These are phyloP conservation scores for Nannizzia gypsea DNA, from an alignment of 2,329 filamentous ascomycete genomes.

Conservation along the genomic window DNA sequence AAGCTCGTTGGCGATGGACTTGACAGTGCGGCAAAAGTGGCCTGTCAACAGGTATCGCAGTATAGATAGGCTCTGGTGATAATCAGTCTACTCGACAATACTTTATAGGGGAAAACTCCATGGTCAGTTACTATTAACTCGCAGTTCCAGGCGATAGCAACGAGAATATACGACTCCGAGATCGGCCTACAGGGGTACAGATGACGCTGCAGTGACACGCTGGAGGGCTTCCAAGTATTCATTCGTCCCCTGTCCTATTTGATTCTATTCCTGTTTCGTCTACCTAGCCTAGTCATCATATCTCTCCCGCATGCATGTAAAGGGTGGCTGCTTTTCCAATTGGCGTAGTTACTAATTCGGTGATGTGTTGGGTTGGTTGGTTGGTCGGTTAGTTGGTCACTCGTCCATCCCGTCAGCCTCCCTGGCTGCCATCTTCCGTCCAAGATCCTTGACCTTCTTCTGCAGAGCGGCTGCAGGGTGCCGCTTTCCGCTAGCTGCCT, in stretches of 20 bases:
- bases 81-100: no score
- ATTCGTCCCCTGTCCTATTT: neutral
- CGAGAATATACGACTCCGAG: neutral
- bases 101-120: no score
- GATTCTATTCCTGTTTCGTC: no score
- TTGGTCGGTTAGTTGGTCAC: neutral
- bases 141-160: no score
- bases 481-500: constrained; percentile 20
- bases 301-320: neutral
- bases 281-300: no score
- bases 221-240: neutral
- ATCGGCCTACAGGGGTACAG: neutral
- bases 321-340: neutral
- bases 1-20: no score
- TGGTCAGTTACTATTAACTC: no score
- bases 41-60: no score
- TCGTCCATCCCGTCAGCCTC: neutral
- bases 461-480: constrained; percentile 26
- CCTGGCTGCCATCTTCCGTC: constrained; percentile 15
- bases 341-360: no score
- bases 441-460: constrained; percentile 33
- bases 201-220: neutral
- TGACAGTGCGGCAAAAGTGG: no score
- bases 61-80: no score
- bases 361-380: no score